A percentile compares a stretch with the other conserved stretches of the same genome.
These are phyloP conservation scores for Daldinia sp. DNA, from an alignment of 2,329 filamentous ascomycete species.

Conservation along the genomic window DNA sequence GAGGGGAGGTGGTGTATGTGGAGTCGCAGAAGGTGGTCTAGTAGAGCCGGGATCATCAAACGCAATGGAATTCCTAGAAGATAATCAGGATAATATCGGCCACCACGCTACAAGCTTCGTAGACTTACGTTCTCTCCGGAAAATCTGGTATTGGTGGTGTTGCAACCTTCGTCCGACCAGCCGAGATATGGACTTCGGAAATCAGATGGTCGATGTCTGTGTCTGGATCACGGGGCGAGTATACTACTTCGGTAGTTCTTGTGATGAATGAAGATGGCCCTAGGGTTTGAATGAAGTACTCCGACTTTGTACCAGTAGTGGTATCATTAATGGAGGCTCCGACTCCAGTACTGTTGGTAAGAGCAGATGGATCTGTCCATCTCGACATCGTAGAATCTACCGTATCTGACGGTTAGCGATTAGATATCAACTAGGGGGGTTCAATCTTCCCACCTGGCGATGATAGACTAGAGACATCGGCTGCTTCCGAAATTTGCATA, in stretches of 20 bases:
- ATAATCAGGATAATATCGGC: slow-evolving; percentile 20
- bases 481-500: slow-evolving; percentile 40
- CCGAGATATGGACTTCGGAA: slow-evolving; percentile 56
- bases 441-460: slow-evolving; percentile 51
- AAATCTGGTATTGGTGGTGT: slow-evolving; percentile 50
- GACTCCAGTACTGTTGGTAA: slow-evolving; percentile 52
- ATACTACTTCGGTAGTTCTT: slow-evolving; percentile 55
- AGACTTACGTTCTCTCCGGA: slow-evolving; percentile 49
- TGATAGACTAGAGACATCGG: slow-evolving; percentile 49
- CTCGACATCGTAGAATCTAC: slow-evolving; percentile 61
- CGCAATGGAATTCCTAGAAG: slow-evolving; percentile 25
- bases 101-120: slow-evolving; percentile 14
- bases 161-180: slow-evolving; percentile 46
- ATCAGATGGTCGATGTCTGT: slow-evolving; percentile 52
- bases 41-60: slow-evolving; percentile 46
- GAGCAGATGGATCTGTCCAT: slow-evolving; percentile 56
- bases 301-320: slow-evolving; percentile 48
- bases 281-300: slow-evolving; percentile 55
- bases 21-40: slow-evolving; percentile 38
- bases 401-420: slow-evolving; percentile 36
- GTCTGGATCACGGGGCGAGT: slow-evolving; percentile 52
- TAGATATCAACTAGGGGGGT: not conserved
- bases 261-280: slow-evolving; percentile 59
- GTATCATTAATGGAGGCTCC: slow-evolving; percentile 51
- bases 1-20: slow-evolving; percentile 44